Evolutionary conservation across 1,284 basidiomycete species (phyloP), one percentile per base, ranked within the genome.

Genomic region (Marasmius tenuissimus): DNA sequence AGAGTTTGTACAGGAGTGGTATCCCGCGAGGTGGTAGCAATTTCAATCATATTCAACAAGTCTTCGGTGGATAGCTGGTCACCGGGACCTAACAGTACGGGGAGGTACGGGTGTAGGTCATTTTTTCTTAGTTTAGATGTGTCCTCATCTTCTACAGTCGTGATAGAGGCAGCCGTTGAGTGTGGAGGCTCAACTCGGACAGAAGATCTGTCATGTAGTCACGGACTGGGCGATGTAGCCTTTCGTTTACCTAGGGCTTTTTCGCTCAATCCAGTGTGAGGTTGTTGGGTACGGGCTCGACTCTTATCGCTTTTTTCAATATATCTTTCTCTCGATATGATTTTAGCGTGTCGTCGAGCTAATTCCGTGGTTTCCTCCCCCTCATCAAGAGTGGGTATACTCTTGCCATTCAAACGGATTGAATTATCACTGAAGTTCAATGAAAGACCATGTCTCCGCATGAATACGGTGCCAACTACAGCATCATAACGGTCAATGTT

Each of bases 401-500:
- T 10, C 7, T 38, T 33, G 3, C 59, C 61, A 10, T 40, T 37
- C 20, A 64, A 47, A 0, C 57, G 33, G n/a, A 67, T 39, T 11
- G 39, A 37, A 45, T 66, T 27, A 16, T 58, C 16, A n/a, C 62
- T 47, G 27, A 67, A 64, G 48, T 67, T 56, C 0, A 68, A 22
- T 2, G 51, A 40, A 1, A 66, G 55, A 9, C 58, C 54, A 40
- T 63, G 56, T 34, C 48, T 59, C 2, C 56, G 12, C 61, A 66
- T 60, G 66, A 66, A 66, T 0, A 60, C 61, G 0, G 59, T 63
- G 10, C 67, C 68, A 1, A 69, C 16, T 4, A 69, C 60, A 14
- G 59, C 34, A 47, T 69, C 62, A 42, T 68, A 69, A 0, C 57
- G 51, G 39, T 67, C 67, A 16, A 68, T 61, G 40, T 69, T 69